These are phyloP conservation scores for Aspergillus versicolor DNA, from an alignment of 2,329 filamentous ascomycete species.

Conservation along the genomic window DNA sequence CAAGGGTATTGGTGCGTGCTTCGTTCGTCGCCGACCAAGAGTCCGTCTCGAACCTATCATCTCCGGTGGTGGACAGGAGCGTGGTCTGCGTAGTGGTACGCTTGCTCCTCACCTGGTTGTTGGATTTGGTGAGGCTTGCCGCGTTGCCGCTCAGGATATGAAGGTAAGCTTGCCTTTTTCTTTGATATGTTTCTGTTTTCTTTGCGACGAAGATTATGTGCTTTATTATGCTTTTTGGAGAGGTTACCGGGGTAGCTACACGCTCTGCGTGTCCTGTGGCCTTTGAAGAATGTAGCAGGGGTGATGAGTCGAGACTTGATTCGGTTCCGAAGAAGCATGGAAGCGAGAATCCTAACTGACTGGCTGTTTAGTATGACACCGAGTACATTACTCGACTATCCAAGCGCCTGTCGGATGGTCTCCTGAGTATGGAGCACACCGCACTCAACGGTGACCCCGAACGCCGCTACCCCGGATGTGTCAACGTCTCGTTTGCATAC, in stretches of 20 bases:
- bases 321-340: neutral
- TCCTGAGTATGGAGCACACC: slow-evolving; percentile 89
- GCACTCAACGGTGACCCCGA: slow-evolving; percentile 81
- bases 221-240: slow-evolving; percentile 67
- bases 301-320: slow-evolving; percentile 56
- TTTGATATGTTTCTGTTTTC: slow-evolving; percentile 1
- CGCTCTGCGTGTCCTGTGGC: slow-evolving; percentile 34
- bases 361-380: slow-evolving; percentile 78
- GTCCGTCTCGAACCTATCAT: slow-evolving; percentile 96
- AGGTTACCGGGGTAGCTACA: slow-evolving; percentile 52
- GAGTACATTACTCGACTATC: slow-evolving; percentile 82
- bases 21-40: slow-evolving; percentile 85
- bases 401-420: slow-evolving; percentile 75
- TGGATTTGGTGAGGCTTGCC: slow-evolving; percentile 93
- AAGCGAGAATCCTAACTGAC: slow-evolving; percentile 6
- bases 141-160: slow-evolving; percentile 87
- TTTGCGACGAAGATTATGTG: slow-evolving; percentile 69
- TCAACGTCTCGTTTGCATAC: slow-evolving; percentile 98
- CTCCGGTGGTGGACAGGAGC: slow-evolving; percentile 91
- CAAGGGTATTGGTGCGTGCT: slow-evolving; percentile 95
- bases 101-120: slow-evolving; percentile 84
- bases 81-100: slow-evolving; percentile 91
- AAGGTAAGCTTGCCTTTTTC: slow-evolving; percentile 61
- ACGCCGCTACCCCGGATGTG: slow-evolving; percentile 90
- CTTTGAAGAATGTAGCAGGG: slow-evolving; percentile 65